These are phyloP conservation scores for Punica granatum DNA, from an alignment of 345 rosid genomes.

Conservation along the genomic window DNA sequence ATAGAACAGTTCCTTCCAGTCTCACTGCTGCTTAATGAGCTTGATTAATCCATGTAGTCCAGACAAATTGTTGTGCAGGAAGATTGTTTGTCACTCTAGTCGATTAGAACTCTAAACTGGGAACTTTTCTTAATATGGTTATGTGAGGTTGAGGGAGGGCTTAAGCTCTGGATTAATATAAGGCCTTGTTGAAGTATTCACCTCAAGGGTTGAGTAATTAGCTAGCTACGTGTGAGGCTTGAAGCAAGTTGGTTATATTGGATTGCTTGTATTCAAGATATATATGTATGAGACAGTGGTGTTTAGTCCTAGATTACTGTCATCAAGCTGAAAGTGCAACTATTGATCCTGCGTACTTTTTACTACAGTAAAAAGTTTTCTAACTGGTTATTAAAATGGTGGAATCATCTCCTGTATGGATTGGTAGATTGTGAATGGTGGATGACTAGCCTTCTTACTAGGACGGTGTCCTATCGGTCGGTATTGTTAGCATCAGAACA, in stretches of 20 bases:
- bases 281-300: neutral
- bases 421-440: too few relatives aligned
- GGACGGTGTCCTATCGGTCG: neutral
- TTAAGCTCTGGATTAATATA: neutral
- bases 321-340: neutral
- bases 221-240: neutral
- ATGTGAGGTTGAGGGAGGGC: neutral
- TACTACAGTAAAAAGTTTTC: neutral
- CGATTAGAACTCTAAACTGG: neutral
- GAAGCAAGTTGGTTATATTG: neutral
- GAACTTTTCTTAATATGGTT: neutral
- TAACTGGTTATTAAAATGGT: neutral
- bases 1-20: neutral
- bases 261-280: neutral
- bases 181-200: neutral
- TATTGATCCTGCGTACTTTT: neutral
- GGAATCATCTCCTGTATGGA: neutral
- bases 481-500: neutral
- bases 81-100: neutral
- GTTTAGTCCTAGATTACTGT: neutral
- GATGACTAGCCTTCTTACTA: neutral
- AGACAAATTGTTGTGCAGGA: neutral
- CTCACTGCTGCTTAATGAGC: neutral
- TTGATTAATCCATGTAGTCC: neutral
- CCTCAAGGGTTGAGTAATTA: neutral